Conservation (phyloP, 2,329 filamentous ascomycete species). For the Fusarium mexicanum region DNA sequence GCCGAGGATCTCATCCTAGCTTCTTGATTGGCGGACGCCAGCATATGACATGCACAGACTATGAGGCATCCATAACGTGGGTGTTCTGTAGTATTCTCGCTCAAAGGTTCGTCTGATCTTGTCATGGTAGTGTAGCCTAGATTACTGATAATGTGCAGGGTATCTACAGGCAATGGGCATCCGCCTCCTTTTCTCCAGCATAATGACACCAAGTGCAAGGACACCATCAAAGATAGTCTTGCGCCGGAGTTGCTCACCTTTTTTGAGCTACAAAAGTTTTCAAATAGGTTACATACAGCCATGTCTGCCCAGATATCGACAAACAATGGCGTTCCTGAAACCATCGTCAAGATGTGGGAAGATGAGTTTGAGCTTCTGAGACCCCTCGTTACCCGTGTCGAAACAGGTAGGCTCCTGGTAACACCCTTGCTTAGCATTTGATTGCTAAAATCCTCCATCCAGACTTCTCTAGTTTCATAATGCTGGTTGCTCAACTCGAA, state of each 20-base stretch:
- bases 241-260: conserved; percentile 55
- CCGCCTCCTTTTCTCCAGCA: conserved; percentile 62
- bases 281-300: conserved; percentile 59
- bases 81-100: conserved; percentile 62
- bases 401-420: conserved; percentile 52
- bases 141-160: conserved; percentile 25
- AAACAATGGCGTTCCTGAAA: conserved; percentile 56
- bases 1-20: conserved; percentile 60
- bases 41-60: conserved; percentile 57
- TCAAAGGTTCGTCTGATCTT: conserved; percentile 52
- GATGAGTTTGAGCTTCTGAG: conserved; percentile 62
- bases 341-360: conserved; percentile 59
- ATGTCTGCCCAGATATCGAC: conserved; percentile 59
- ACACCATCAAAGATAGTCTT: conserved; percentile 52
- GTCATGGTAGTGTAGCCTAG: neutral
- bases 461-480: conserved; percentile 61
- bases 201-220: conserved; percentile 55
- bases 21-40: conserved; percentile 57
- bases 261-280: conserved; percentile 61
- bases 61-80: conserved; percentile 65
- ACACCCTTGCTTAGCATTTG: too few species aligned
- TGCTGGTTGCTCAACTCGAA: conserved; percentile 61
- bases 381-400: conserved; percentile 56
- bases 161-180: conserved; percentile 55
- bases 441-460: neutral